phyloP scores from a whole-genome alignment of 1,284 basidiomycete genomes.

The Microbotryum lychnidis-dioicae region DNA sequence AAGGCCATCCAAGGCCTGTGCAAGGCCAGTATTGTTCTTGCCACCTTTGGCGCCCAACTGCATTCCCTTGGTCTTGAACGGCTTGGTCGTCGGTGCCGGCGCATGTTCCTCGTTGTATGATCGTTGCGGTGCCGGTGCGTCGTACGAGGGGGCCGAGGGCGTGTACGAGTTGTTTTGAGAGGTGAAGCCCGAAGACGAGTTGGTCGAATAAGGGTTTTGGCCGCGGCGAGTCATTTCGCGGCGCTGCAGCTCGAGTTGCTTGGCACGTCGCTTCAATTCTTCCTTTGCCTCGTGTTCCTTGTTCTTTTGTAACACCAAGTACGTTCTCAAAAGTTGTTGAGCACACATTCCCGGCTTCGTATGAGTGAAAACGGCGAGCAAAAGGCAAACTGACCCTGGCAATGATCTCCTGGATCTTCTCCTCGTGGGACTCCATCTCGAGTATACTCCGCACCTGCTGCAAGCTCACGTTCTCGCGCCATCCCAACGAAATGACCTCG shows the following conservation, averaged over 20 bases:
- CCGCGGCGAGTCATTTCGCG: slow-evolving; percentile 78
- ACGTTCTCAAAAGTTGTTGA: neutral
- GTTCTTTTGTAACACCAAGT: slow-evolving; percentile 48
- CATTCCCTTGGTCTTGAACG: slow-evolving; percentile 93
- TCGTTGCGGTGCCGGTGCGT: slow-evolving; percentile 14
- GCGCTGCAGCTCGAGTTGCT: slow-evolving; percentile 96
- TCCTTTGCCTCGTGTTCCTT: slow-evolving; percentile 99
- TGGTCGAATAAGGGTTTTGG: slow-evolving; percentile 38
- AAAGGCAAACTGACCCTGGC: slow-evolving; percentile 57
- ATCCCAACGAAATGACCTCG: slow-evolving; percentile 90
- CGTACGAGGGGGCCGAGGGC: slow-evolving; percentile 12
- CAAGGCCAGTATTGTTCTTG: slow-evolving; percentile 79
- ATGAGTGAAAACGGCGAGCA: neutral
- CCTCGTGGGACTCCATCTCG: slow-evolving; percentile 99
- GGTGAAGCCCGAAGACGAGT: slow-evolving; percentile 19
- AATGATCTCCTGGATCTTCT: slow-evolving; percentile 99
- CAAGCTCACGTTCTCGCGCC: slow-evolving; percentile 85
- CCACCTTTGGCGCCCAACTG: slow-evolving; percentile 65
- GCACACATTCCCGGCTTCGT: neutral
- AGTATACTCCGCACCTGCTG: slow-evolving; percentile 84
- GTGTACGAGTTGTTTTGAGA: slow-evolving; percentile 13
- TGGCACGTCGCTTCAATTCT: slow-evolving; percentile 93
- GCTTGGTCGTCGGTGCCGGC: slow-evolving; percentile 20
- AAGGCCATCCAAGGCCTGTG: slow-evolving; percentile 66
- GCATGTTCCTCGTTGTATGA: slow-evolving; percentile 8